Evolutionary conservation across 768 basidiomycete genomes (phyloP).

Genomic region (Termitomyces sp.): DNA sequence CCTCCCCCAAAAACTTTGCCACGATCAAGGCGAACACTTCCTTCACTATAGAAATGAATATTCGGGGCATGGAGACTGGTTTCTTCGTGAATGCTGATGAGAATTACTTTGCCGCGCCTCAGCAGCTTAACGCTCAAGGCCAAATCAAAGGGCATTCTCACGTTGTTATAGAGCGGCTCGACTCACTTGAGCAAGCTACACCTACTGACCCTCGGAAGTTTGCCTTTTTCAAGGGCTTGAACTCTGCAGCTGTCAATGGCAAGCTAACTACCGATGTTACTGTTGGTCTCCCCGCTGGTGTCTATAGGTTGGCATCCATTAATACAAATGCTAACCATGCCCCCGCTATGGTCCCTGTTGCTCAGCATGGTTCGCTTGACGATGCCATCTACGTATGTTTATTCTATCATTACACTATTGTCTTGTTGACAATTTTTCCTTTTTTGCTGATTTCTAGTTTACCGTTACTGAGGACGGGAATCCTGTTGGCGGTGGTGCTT

Average conservation of each 20-base stretch:
- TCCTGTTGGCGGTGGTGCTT: constrained; percentile 16
- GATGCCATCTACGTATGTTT: constrained; percentile 39
- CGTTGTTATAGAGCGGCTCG: constrained; percentile 33
- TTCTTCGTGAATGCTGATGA: constrained; percentile 38
- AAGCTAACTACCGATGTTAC: constrained; percentile 39
- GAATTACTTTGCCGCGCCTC: constrained; percentile 42
- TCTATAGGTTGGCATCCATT: constrained; percentile 54
- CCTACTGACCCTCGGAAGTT: constrained; percentile 47
- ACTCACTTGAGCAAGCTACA: constrained; percentile 26
- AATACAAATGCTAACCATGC: constrained; percentile 46
- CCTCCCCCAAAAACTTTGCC: constrained; percentile 28
- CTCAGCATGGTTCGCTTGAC: constrained; percentile 47
- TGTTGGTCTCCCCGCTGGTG: constrained; percentile 49
- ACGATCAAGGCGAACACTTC: constrained; percentile 33
- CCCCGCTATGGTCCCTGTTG: constrained; percentile 39
- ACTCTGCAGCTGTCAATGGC: constrained; percentile 44
- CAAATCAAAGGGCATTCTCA: constrained; percentile 42
- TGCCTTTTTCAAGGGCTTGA: constrained; percentile 61
- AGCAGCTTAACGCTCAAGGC: constrained; percentile 35
- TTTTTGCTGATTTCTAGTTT: constrained; percentile 19
- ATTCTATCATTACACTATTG: background rate
- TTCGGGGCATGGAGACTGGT: constrained; percentile 29
- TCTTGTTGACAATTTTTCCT: background rate
- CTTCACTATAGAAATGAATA: constrained; percentile 38
- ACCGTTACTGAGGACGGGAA: constrained; percentile 28